Percentiles rank a stretch among this genome's conserved stretches.
Evolutionary conservation across 306 rosid species (phyloP).

Genomic region (Trichosanthes cucumerina): DNA sequence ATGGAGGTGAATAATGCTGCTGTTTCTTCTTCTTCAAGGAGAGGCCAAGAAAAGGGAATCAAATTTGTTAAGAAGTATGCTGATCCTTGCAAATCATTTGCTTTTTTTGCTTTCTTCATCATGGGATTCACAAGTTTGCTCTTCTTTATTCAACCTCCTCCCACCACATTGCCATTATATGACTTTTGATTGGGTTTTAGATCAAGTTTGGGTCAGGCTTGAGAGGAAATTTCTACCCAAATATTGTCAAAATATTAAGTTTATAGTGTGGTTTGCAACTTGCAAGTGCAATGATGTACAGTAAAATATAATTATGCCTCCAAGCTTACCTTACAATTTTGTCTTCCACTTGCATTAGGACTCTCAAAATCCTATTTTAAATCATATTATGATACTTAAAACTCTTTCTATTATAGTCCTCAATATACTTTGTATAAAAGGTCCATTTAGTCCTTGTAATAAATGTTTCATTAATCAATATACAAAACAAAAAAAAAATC

Average conservation of each 20-base stretch:
- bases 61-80: constrained; percentile 45
- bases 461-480: no score
- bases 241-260: neutral
- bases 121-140: constrained; percentile 37
- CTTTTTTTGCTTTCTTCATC: constrained; percentile 46
- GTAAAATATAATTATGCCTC: neutral
- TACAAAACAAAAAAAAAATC: no score
- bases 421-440: no score
- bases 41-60: constrained; percentile 58
- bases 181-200: neutral
- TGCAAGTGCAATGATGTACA: neutral
- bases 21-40: constrained; percentile 23
- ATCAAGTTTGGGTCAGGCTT: neutral
- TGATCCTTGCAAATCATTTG: constrained; percentile 53
- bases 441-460: no score
- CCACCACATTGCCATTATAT: constrained; percentile 17
- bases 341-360: neutral
- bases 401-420: no score
- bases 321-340: neutral
- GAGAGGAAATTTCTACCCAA: neutral
- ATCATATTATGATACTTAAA: neutral
- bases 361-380: neutral
- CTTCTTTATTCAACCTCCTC: constrained; percentile 65
- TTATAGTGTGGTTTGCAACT: neutral
- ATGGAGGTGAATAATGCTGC: constrained; percentile 46